phyloP scores from a whole-genome alignment of 257 asterid genomes.

The Echium plantagineum region DNA sequence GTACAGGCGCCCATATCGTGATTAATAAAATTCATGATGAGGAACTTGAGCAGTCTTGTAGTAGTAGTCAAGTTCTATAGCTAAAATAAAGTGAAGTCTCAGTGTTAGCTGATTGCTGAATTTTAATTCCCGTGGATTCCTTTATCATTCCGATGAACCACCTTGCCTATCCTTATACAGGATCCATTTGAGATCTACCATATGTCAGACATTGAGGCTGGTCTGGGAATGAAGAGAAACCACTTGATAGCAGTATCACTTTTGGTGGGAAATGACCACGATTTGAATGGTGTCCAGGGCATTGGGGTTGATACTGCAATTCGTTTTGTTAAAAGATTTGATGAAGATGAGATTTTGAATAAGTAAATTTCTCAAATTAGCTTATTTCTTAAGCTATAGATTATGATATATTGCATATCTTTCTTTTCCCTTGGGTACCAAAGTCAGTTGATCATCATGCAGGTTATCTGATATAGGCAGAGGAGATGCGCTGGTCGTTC shows the following conservation, averaged over 20 bases:
- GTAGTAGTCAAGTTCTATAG: too few species aligned
- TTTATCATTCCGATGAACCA: background rate
- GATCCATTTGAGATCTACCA: constrained; percentile 87
- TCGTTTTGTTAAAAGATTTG: constrained; percentile 68
- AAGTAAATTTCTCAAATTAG: constrained; percentile 30
- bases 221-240: constrained; percentile 69
- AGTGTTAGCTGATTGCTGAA: too few species aligned
- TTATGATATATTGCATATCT: background rate
- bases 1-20: too few species aligned
- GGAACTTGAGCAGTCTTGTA: too few species aligned
- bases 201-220: constrained; percentile 68
- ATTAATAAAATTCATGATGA: too few species aligned
- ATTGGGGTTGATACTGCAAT: constrained; percentile 77
- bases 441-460: constrained; percentile 12
- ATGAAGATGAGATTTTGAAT: constrained; percentile 54
- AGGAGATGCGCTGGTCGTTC: constrained; percentile 25
- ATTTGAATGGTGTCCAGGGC: constrained; percentile 68
- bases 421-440: background rate
- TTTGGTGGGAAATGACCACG: constrained; percentile 85
- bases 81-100: too few species aligned
- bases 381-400: background rate
- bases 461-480: constrained; percentile 62
- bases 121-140: background rate
- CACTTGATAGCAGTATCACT: constrained; percentile 84
- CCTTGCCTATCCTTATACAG: constrained; percentile 32